Base-by-base conservation (phyloP, 2,329 filamentous ascomycete genomes). In the Didymella segeticola region DNA sequence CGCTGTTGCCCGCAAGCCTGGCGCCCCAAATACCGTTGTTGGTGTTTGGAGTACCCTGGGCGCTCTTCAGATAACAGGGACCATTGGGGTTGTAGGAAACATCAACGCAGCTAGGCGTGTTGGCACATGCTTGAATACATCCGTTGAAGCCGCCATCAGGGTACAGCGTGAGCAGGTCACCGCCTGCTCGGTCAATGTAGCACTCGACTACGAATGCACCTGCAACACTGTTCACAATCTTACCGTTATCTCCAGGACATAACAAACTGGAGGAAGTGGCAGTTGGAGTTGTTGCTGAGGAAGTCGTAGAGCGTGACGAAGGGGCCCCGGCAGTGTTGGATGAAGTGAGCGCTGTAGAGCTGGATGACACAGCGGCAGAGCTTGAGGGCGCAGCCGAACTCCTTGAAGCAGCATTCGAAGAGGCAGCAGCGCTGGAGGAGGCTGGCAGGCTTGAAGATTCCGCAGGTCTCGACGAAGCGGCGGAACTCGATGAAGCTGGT, bases 381-480 rank as follows among this genome's bases (percentile, higher is more conserved):
- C 37, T 43, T 12, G 41, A 43, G 14, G 41, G 33, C 10, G 41
- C 17, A 15, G 17, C 33, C 2, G 33, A 4, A 36, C 33, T 34
- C 31, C 15, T 34, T 34, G 41, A 29, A 45, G 34, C 23, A n/a
- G 41, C 27, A 22, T n/a, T n/a, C n/a, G n/a, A n/a, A n/a, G n/a
- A n/a, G 48, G 34, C 23, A n/a, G 41, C 27, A 22, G 54, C 36
- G 14, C 33, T 52, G 10, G 48, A 34, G 14, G 46, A 20, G 20
- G 41, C 27, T n/a, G 26, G n/a, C n/a, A n/a, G 19, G 41, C 30
- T 52, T 20, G 25, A 42, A 17, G 38, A 20, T 5, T n/a, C 23
- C 12, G 25, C 38, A 27, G 37, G 23, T 7, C 31, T 45, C 8
- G 56, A 42, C 4, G 22, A 38, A 26, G 36, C 39, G 5, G 57